Percentiles rank a stretch among this genome's conserved stretches.
Conservation (phyloP, 2,329 filamentous ascomycete genomes). For the Xylaria sp. region DNA sequence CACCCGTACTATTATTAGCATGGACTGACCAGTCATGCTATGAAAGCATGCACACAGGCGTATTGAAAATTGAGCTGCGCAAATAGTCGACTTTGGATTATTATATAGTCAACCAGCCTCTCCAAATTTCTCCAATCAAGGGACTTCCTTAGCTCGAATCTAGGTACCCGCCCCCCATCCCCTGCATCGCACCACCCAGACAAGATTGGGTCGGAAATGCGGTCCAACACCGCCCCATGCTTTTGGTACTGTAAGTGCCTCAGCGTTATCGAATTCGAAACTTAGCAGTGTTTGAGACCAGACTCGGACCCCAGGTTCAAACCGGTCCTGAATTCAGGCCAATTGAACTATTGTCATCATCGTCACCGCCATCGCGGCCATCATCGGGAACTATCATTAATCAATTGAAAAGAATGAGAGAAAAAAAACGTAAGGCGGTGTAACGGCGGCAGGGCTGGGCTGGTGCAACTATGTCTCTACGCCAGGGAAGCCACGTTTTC, state of each 20-base stretch:
- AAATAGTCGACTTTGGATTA: background rate
- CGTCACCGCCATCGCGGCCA: background rate
- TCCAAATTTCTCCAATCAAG: conserved; percentile 3
- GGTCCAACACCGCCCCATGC: conserved; percentile 19
- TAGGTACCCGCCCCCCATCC: background rate
- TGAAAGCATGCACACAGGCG: background rate
- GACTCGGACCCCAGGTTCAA: conserved; percentile 32
- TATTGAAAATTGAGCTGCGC: background rate
- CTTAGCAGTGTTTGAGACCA: conserved; percentile 43
- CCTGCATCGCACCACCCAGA: background rate
- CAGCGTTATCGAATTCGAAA: conserved; percentile 42
- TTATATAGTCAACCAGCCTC: conserved; percentile 15
- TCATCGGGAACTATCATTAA: background rate
- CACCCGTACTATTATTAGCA: background rate
- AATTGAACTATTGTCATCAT: conserved; percentile 8
- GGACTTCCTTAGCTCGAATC: background rate
- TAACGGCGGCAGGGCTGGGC: conserved; percentile 13
- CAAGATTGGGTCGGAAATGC: conserved; percentile 24
- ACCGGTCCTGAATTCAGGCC: conserved; percentile 13
- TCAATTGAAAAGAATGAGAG: background rate
- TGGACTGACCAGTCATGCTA: background rate
- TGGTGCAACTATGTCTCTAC: conserved; percentile 9
- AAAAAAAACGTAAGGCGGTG: background rate
- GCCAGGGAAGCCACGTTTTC: conserved; percentile 9
- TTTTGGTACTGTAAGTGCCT: background rate